These are phyloP conservation scores for Vigna mungo DNA, from an alignment of 306 rosid genomes.

Conservation along the genomic window DNA sequence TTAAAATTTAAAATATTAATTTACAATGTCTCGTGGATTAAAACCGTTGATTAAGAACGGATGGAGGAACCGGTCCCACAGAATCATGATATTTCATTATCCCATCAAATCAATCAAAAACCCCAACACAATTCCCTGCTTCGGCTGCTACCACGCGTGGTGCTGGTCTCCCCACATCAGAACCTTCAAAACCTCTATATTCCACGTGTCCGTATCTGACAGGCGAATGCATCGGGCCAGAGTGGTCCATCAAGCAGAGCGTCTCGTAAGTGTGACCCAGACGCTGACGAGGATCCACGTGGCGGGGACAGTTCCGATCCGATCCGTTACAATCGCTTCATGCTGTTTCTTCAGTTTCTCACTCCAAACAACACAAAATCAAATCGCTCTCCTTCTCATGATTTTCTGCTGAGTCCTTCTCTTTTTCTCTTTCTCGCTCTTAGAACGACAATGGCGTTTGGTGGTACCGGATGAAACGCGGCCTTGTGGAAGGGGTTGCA, in stretches of 20 bases:
- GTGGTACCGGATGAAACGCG: constrained; percentile 9
- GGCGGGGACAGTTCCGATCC: background rate
- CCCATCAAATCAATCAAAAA: too few relatives aligned
- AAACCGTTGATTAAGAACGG: too few relatives aligned
- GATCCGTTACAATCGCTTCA: constrained; percentile 37
- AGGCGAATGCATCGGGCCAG: background rate
- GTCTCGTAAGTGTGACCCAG: background rate
- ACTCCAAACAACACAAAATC: background rate
- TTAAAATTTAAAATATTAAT: too few relatives aligned
- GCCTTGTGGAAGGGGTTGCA: background rate
- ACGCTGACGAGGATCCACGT: background rate
- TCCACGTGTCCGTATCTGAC: background rate
- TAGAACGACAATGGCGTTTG: constrained; percentile 35
- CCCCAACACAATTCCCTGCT: background rate
- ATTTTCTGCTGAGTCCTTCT: background rate
- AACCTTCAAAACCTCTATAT: background rate
- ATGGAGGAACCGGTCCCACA: background rate
- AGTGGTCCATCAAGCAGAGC: background rate
- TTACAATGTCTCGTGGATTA: too few relatives aligned
- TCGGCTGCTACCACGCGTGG: background rate
- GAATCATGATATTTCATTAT: background rate
- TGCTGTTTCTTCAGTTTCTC: background rate
- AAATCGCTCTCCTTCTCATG: background rate
- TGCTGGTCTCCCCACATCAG: background rate
- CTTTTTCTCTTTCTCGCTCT: background rate